Percentiles rank a stretch among this genome's conserved stretches.
These are phyloP conservation scores for Coemansia sp. DNA, from an alignment of 192 early-diverging fungal species.

Conservation along the genomic window DNA sequence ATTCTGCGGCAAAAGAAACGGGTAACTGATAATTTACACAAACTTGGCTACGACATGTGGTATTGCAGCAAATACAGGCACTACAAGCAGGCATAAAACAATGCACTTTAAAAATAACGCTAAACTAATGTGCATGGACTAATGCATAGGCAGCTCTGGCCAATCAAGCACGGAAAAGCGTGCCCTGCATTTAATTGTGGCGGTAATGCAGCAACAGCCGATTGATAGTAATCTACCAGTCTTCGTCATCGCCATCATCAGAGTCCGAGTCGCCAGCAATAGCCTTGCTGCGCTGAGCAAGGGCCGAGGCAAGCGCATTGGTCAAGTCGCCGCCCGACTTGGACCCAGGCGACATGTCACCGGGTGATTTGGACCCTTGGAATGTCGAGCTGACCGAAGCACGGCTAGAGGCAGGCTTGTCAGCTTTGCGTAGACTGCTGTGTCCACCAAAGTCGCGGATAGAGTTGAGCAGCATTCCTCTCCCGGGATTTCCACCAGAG, in stretches of 20 bases:
- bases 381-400: slow-evolving; percentile 20
- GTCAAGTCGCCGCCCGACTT: slow-evolving; percentile 50
- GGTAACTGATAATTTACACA: too few species aligned
- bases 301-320: slow-evolving; percentile 49
- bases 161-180: background rate
- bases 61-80: slow-evolving; percentile 2
- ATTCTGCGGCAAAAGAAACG: background rate
- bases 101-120: slow-evolving; percentile 6
- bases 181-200: slow-evolving; percentile 3
- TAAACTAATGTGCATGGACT: slow-evolving; percentile 2
- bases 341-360: slow-evolving; percentile 36
- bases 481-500: slow-evolving; percentile 24
- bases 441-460: slow-evolving; percentile 47
- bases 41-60: slow-evolving; percentile 1
- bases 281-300: slow-evolving; percentile 52
- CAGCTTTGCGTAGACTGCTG: slow-evolving; percentile 39
- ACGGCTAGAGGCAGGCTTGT: slow-evolving; percentile 24
- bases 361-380: slow-evolving; percentile 34
- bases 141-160: background rate
- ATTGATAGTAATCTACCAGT: slow-evolving; percentile 25
- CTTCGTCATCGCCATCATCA: slow-evolving; percentile 51
- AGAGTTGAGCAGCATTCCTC: slow-evolving; percentile 38
- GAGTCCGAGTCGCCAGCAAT: slow-evolving; percentile 54
- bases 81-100: background rate
- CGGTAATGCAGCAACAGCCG: background rate